Evolutionary conservation across 2,329 filamentous ascomycete genomes (phyloP).

Genomic region (Cladorrhinum sp.): DNA sequence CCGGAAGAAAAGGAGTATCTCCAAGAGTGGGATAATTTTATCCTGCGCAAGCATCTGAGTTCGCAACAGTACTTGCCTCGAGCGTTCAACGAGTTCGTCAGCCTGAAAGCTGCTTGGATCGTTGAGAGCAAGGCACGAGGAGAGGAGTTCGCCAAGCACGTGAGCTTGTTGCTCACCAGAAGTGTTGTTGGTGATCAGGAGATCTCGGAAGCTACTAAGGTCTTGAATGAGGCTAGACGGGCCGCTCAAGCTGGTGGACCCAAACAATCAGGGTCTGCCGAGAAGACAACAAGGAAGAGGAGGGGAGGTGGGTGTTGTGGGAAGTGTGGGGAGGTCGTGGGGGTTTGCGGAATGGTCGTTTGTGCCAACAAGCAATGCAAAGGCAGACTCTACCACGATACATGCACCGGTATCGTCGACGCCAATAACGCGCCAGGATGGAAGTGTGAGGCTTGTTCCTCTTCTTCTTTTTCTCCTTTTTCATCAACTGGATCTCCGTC

Average conservation of each 20-base stretch:
- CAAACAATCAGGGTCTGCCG: neutral
- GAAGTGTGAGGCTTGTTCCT: conserved; percentile 23
- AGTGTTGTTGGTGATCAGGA: conserved; percentile 45
- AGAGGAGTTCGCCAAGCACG: conserved; percentile 55
- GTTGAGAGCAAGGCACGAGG: conserved; percentile 45
- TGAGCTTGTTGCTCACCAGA: conserved; percentile 49
- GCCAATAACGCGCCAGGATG: conserved; percentile 32
- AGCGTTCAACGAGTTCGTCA: conserved; percentile 51
- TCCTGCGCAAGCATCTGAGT: conserved; percentile 49
- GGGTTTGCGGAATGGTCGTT: conserved; percentile 46
- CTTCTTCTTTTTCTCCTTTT: too few species aligned
- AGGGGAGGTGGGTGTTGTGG: conserved; percentile 41
- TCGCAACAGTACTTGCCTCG: conserved; percentile 51
- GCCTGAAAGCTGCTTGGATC: conserved; percentile 52
- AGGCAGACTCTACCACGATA: conserved; percentile 47
- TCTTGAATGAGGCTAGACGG: conserved; percentile 42
- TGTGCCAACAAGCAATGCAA: conserved; percentile 49
- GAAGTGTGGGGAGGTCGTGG: conserved; percentile 47
- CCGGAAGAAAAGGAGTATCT: conserved; percentile 57
- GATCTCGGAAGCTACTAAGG: conserved; percentile 41
- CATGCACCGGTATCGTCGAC: conserved; percentile 42
- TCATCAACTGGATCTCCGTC: neutral
- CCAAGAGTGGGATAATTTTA: conserved; percentile 56
- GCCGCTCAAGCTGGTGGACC: conserved; percentile 11
- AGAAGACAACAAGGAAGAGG: conserved; percentile 38